These are phyloP conservation scores for Verbena officinalis DNA, from an alignment of 257 asterid species.

Conservation along the genomic window DNA sequence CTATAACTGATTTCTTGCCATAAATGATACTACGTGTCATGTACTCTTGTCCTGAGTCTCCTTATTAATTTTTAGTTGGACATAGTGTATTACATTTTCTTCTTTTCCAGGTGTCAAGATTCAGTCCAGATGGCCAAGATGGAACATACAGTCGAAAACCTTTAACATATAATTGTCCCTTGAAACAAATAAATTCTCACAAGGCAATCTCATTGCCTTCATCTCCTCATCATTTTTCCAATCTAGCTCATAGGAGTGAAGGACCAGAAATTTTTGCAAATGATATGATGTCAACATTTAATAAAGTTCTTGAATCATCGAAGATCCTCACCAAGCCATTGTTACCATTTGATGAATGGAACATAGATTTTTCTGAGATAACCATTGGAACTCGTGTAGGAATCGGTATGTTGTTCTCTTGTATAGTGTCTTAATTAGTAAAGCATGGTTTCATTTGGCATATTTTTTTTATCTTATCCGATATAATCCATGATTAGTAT, in stretches of 20 bases:
- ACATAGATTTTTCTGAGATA: constrained; percentile 80
- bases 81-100: constrained; percentile 18
- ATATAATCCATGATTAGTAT: background rate
- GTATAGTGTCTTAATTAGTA: constrained; percentile 1
- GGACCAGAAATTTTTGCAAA: constrained; percentile 39
- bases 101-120: constrained; percentile 63
- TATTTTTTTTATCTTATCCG: constrained; percentile 25
- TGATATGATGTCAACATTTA: constrained; percentile 58
- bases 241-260: constrained; percentile 50
- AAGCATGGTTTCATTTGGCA: constrained; percentile 10
- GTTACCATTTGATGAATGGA: constrained; percentile 86
- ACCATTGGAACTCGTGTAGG: constrained; percentile 86
- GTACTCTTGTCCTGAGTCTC: constrained; percentile 22
- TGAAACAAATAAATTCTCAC: constrained; percentile 54
- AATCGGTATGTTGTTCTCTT: constrained; percentile 63
- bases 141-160: constrained; percentile 49
- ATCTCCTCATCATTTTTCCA: constrained; percentile 65
- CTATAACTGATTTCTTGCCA: constrained; percentile 18
- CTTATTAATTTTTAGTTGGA: constrained; percentile 21
- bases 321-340: constrained; percentile 73
- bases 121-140: constrained; percentile 59
- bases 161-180: constrained; percentile 42
- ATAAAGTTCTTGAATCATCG: constrained; percentile 71
- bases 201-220: constrained; percentile 87
- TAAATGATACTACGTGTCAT: constrained; percentile 33